These are phyloP conservation scores for Argentina anserina DNA, from an alignment of 306 rosid genomes.

Conservation along the genomic window DNA sequence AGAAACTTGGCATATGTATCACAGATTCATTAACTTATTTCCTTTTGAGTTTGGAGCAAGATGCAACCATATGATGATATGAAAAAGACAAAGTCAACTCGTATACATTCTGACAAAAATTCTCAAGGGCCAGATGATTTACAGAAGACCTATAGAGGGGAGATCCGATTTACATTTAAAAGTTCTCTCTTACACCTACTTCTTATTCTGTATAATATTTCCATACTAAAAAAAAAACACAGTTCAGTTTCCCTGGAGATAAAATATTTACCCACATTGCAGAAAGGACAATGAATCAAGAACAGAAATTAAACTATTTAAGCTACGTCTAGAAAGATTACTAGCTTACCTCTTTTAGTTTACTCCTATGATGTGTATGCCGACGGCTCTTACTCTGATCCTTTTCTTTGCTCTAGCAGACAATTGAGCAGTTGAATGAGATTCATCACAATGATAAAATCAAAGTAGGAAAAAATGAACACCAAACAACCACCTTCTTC, in stretches of 20 bases:
- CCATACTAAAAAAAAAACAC: neutral
- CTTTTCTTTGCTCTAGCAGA: conserved; percentile 60
- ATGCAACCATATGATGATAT: neutral
- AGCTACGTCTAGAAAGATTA: conserved; percentile 6
- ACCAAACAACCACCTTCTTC: conserved; percentile 56
- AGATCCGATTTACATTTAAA: neutral
- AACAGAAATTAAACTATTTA: neutral
- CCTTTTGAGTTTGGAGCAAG: conserved; percentile 1
- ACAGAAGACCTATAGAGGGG: conserved; percentile 1
- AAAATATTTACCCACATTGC: neutral
- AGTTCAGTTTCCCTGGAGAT: neutral
- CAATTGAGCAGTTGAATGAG: neutral
- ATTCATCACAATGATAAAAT: neutral
- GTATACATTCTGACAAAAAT: neutral
- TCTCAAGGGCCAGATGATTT: neutral
- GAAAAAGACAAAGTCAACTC: neutral
- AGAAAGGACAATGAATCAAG: neutral
- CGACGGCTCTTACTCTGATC: conserved; percentile 62
- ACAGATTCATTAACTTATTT: neutral
- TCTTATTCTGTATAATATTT: neutral
- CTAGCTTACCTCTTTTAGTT: conserved; percentile 74
- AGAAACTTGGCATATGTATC: neutral
- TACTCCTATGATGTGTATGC: conserved; percentile 61
- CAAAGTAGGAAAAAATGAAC: conserved; percentile 1
- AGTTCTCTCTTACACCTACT: neutral